phyloP scores from a whole-genome alignment of 345 rosid species.

The Turritis glabra region DNA sequence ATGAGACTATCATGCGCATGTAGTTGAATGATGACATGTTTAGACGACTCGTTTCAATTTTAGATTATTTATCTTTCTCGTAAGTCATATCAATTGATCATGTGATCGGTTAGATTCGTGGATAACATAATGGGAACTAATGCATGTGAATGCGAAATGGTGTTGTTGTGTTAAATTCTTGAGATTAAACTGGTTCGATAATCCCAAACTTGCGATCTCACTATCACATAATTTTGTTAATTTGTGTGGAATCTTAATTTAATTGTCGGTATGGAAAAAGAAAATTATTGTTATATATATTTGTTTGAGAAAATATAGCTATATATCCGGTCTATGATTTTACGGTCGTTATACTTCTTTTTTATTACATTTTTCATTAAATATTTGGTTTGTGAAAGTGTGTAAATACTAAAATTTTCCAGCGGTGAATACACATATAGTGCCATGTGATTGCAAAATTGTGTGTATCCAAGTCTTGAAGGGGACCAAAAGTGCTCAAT shows the following conservation, averaged over 20 bases:
- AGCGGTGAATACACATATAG: neutral
- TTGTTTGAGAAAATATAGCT: neutral
- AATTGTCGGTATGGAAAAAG: neutral
- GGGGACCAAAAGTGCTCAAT: constrained; percentile 30
- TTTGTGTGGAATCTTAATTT: neutral
- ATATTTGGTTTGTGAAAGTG: neutral
- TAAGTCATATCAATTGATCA: neutral
- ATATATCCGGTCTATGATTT: neutral
- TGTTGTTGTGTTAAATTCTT: constrained; percentile 4
- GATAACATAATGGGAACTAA: constrained; percentile 10
- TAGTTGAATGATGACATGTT: constrained; percentile 19
- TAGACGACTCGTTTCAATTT: neutral
- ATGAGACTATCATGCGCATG: constrained; percentile 30
- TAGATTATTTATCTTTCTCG: neutral
- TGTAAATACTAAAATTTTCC: neutral
- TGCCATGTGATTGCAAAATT: constrained; percentile 16
- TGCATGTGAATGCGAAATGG: constrained; percentile 19
- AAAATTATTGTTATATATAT: neutral
- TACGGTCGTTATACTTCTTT: neutral
- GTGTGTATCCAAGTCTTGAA: constrained; percentile 18
- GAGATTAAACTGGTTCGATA: neutral
- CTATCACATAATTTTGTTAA: neutral
- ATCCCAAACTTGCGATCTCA: neutral
- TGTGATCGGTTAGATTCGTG: constrained; percentile 14
- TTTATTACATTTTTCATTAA: neutral